Percentiles rank a stretch among this genome's conserved stretches.
Conservation (phyloP, 495 filamentous ascomycete genomes). For the Hamigera avellanea region DNA sequence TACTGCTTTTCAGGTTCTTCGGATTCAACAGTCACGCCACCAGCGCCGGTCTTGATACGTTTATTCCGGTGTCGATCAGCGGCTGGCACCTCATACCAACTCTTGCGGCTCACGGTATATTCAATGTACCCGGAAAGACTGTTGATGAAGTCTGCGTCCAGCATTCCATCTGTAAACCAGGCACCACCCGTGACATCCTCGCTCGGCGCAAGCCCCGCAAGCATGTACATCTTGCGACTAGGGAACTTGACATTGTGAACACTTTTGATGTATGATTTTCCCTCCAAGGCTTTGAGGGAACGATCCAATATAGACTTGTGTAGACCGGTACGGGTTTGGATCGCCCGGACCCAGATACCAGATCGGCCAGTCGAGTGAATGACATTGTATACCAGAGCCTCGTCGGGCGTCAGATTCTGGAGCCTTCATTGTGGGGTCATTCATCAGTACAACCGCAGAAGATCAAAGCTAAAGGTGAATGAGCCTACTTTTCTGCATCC, state of each 20-base stretch:
- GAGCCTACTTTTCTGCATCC: constrained; percentile 57
- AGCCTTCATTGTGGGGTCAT: constrained; percentile 34
- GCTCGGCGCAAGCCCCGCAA: constrained; percentile 56
- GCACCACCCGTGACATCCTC: constrained; percentile 85
- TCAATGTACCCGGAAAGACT: constrained; percentile 56
- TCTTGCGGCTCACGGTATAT: constrained; percentile 55
- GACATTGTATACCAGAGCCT: constrained; percentile 68
- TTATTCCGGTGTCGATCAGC: constrained; percentile 18
- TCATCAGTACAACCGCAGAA: constrained; percentile 1
- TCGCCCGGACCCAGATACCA: constrained; percentile 78
- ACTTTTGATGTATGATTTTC: constrained; percentile 77
- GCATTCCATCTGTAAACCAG: constrained; percentile 81
- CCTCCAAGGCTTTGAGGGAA: constrained; percentile 65
- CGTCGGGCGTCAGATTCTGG: constrained; percentile 52
- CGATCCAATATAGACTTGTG: constrained; percentile 67
- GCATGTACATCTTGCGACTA: constrained; percentile 54
- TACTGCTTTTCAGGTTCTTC: constrained; percentile 22
- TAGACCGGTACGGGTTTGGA: constrained; percentile 63
- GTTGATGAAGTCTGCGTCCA: constrained; percentile 79
- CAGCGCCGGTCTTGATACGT: constrained; percentile 32
- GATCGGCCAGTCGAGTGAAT: constrained; percentile 72
- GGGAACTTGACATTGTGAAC: constrained; percentile 50
- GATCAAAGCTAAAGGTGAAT: background rate
- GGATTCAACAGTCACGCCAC: constrained; percentile 20
- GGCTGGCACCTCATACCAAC: constrained; percentile 45